Conservation (phyloP, 1,284 basidiomycete genomes). For the Cutaneotrichosporon sp. region DNA sequence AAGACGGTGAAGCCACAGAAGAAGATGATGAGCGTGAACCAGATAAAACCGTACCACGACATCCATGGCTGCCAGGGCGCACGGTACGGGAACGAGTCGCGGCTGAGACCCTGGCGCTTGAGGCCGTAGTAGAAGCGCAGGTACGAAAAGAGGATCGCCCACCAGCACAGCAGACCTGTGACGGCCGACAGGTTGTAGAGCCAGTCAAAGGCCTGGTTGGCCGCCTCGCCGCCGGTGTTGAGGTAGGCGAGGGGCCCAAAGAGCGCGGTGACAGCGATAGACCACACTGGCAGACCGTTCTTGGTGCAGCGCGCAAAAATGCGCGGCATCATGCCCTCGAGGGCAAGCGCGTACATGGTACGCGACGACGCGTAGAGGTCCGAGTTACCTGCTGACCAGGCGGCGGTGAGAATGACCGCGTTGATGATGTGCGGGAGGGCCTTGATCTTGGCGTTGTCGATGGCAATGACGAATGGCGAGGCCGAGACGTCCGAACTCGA, state of each 20-base stretch:
- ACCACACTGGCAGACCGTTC: constrained; percentile 62
- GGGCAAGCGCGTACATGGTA: constrained; percentile 72
- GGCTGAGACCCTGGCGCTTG: constrained; percentile 56
- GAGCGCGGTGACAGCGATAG: constrained; percentile 54
- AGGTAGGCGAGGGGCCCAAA: constrained; percentile 57
- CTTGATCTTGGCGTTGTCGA: constrained; percentile 67
- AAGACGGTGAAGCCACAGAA: constrained; percentile 53
- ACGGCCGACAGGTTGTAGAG: constrained; percentile 64
- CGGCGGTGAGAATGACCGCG: constrained; percentile 61
- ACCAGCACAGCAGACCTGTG: constrained; percentile 65
- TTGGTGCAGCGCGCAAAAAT: constrained; percentile 54
- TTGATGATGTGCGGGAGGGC: constrained; percentile 53
- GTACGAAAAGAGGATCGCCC: constrained; percentile 65
- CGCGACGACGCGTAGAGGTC: constrained; percentile 75
- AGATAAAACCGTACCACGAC: constrained; percentile 24
- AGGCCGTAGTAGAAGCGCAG: constrained; percentile 65
- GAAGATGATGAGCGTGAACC: constrained; percentile 37
- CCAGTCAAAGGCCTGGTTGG: constrained; percentile 53
- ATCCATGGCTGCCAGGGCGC: constrained; percentile 29
- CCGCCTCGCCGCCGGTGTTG: constrained; percentile 39
- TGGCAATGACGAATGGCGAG: constrained; percentile 73
- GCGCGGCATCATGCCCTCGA: constrained; percentile 63
- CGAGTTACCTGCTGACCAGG: constrained; percentile 78
- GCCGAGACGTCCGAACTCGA: constrained; percentile 55
- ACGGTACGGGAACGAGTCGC: constrained; percentile 55